Conservation (phyloP, 192 early-diverging fungal species). For the Coemansia sp. region DNA sequence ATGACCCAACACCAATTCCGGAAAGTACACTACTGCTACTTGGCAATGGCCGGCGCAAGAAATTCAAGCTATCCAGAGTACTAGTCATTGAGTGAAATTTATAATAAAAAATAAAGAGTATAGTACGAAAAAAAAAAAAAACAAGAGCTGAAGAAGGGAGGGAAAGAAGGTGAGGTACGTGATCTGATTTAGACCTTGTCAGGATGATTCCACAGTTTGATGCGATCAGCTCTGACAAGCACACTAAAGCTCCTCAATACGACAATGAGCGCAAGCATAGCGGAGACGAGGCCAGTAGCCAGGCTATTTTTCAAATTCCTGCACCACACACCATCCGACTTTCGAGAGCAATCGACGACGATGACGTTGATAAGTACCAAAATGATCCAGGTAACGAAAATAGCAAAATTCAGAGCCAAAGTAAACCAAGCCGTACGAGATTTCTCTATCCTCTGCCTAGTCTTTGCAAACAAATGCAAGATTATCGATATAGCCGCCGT, state of each 20-base stretch:
- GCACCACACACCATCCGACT: constrained; percentile 43
- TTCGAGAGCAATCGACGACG: constrained; percentile 46
- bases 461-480: constrained; percentile 40
- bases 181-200: neutral
- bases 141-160: neutral
- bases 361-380: constrained; percentile 49
- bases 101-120: neutral
- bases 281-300: constrained; percentile 49
- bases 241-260: constrained; percentile 46
- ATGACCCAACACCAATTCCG: neutral
- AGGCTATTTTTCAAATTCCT: constrained; percentile 27
- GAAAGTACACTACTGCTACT: neutral
- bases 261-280: constrained; percentile 42
- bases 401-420: constrained; percentile 33
- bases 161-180: neutral
- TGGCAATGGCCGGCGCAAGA: neutral
- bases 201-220: constrained; percentile 19
- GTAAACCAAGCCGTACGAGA: constrained; percentile 39
- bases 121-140: neutral
- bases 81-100: constrained; percentile 1
- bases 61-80: constrained; percentile 5
- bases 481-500: constrained; percentile 33
- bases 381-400: constrained; percentile 46
- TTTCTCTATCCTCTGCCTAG: constrained; percentile 28
- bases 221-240: constrained; percentile 34